Evolutionary conservation across 768 basidiomycete genomes (phyloP).

Genomic region (Leccinellum rugosiceps): DNA sequence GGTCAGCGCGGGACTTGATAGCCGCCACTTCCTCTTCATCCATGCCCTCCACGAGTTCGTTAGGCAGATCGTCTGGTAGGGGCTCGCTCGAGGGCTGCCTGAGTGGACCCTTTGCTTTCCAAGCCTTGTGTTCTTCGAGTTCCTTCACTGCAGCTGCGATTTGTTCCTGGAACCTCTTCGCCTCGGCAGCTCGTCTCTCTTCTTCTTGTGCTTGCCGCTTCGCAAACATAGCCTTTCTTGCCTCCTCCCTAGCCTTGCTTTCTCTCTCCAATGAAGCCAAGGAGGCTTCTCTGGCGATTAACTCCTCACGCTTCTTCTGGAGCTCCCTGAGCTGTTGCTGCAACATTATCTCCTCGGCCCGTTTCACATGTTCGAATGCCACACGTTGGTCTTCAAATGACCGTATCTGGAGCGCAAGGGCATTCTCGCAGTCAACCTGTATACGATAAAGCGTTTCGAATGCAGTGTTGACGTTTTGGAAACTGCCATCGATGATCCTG

Average conservation of each 20-base stretch:
- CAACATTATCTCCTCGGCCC: conserved; percentile 15
- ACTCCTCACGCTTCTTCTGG: conserved; percentile 15
- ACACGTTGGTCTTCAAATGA: conserved; percentile 18
- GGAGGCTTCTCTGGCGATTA: conserved; percentile 16
- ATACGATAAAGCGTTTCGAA: conserved; percentile 6
- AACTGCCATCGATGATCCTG: conserved; percentile 8
- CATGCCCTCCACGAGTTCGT: conserved; percentile 24
- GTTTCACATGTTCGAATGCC: conserved; percentile 21
- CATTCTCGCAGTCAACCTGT: conserved; percentile 17
- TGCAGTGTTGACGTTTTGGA: conserved; percentile 9
- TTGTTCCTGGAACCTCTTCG: conserved; percentile 18
- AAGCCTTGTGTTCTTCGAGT: conserved; percentile 8
- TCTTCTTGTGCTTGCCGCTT: conserved; percentile 28
- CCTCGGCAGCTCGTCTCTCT: conserved; percentile 17
- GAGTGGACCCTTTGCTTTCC: conserved; percentile 5
- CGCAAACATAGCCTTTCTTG: conserved; percentile 11
- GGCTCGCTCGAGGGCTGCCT: background rate
- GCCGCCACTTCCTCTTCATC: conserved; percentile 9
- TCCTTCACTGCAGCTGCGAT: conserved; percentile 19
- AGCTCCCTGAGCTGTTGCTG: conserved; percentile 21
- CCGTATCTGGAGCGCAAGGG: conserved; percentile 9
- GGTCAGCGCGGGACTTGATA: conserved; percentile 8
- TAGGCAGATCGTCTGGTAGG: conserved; percentile 11
- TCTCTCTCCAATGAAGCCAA: conserved; percentile 25
- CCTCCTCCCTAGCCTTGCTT: conserved; percentile 24